Base-by-base conservation (phyloP, 148 eudicot genomes). In the Rhododendron simsii region DNA sequence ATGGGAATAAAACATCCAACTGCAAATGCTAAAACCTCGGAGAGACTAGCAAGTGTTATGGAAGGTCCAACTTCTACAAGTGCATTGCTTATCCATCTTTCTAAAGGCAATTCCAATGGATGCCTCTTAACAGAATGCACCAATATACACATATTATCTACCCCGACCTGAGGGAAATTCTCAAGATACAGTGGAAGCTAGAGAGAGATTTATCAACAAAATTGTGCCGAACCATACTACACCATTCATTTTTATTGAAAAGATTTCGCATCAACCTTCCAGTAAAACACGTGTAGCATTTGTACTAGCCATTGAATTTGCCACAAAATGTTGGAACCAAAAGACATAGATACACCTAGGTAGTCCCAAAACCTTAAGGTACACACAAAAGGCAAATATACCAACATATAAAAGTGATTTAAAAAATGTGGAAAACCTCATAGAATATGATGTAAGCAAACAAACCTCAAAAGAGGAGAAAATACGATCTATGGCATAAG, bases 61-160 rank as follows among this genome's bases (percentile, higher is more conserved):
- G 98, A 95, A 76, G 99, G 99, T 76, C 98, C 99, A 85, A 98
- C 99, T 91, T 98, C 99, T 76, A 92, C 98, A 71, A 98, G 95
- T 77, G 99, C 99, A 89, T 94, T 94, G 86, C 98, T 94, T 88
- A 98, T 90, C 45, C 99, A 91, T 39, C 90, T 95, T 88, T 95
- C 98, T 81, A 98, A 90, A 71, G 98, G 94, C 87, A 95, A 83
- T 75, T 95, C 98, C 85, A 88, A 84, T 79, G 94, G 93, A 87
- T 98, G 99, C 88, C 98, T 88, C 89, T 98, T 98, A 85, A 92
- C 99, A 50, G 99, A 95, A 87, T 98, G 93, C 45, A 98, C 99
- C 91, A 98, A 87, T 84, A 98, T 98, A 88, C 99, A 98, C 98
- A 95, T 98, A 87, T 98, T 98, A 89, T 98, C 99, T 78, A 98